Evolutionary conservation across 1,284 basidiomycete genomes (phyloP).

Genomic region (Rhodotorula sp.): DNA sequence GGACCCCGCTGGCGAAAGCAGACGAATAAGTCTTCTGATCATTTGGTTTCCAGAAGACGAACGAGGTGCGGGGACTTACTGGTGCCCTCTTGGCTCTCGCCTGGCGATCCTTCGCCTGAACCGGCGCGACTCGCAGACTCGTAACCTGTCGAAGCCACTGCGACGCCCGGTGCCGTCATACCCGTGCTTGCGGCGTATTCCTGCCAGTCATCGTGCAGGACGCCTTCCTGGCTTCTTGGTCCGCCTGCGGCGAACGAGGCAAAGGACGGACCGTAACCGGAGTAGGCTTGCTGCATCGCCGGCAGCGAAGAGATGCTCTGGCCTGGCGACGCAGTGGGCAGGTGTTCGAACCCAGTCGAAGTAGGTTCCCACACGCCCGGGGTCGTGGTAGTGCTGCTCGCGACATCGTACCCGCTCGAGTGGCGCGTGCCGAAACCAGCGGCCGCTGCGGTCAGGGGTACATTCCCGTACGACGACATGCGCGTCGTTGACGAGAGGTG

Average conservation of each 20-base stretch:
- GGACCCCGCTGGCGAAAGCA: conserved; percentile 1
- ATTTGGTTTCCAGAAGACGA: not conserved
- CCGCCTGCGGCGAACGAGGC: not conserved
- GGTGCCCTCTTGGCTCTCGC: conserved; percentile 19
- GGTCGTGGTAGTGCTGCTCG: not conserved
- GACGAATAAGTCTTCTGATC: not conserved
- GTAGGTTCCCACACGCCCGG: not conserved
- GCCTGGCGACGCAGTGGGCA: conserved; percentile 15
- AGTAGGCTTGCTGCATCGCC: conserved; percentile 2
- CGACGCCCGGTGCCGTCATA: not conserved
- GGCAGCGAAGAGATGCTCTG: conserved; percentile 16
- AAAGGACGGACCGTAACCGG: not conserved
- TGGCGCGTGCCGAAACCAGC: conserved; percentile 6
- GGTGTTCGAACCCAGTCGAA: not conserved
- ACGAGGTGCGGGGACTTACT: conserved; percentile 11
- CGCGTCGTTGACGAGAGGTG: conserved; percentile 7
- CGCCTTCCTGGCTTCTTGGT: conserved; percentile 25
- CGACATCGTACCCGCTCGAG: conserved; percentile 8
- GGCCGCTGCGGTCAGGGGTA: conserved; percentile 14
- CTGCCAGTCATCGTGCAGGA: conserved; percentile 23
- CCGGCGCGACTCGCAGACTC: not conserved
- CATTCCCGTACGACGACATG: conserved; percentile 18
- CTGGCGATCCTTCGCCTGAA: conserved; percentile 1
- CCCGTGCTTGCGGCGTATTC: conserved; percentile 13
- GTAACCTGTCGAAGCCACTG: not conserved